Conservation (phyloP, 192 early-diverging fungal genomes). For the Backusella macrospora region DNA sequence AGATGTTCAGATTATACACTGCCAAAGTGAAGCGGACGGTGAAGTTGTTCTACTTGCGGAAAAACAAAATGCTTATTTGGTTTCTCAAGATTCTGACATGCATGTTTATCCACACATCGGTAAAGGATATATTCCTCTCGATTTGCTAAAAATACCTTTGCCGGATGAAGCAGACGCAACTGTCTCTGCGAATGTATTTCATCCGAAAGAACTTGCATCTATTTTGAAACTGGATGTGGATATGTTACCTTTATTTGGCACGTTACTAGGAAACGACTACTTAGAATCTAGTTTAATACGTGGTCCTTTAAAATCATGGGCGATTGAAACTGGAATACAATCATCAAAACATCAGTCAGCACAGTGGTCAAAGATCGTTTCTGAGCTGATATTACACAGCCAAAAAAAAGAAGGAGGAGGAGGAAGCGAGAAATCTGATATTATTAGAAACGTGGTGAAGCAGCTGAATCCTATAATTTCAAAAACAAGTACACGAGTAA, state of each 20-base stretch:
- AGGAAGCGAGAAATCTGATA: neutral
- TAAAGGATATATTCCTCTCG: slow-evolving; percentile 54
- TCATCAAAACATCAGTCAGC: slow-evolving; percentile 1
- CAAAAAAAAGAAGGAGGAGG: neutral
- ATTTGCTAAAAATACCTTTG: slow-evolving; percentile 35
- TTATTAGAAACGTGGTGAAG: slow-evolving; percentile 9
- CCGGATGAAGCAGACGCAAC: neutral
- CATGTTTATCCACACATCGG: slow-evolving; percentile 47
- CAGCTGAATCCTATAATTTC: slow-evolving; percentile 20
- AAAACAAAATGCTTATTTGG: slow-evolving; percentile 45
- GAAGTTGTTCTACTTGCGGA: slow-evolving; percentile 43
- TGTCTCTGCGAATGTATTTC: slow-evolving; percentile 44
- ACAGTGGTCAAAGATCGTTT: slow-evolving; percentile 26
- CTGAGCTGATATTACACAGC: slow-evolving; percentile 22
- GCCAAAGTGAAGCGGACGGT: slow-evolving; percentile 52
- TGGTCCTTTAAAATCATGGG: neutral
- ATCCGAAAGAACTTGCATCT: slow-evolving; percentile 36
- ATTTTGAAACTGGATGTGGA: slow-evolving; percentile 37
- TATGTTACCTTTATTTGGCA: slow-evolving; percentile 51
- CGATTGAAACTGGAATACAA: neutral
- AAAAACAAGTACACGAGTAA: slow-evolving; percentile 2
- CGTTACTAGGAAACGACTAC: slow-evolving; percentile 55
- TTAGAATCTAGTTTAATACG: slow-evolving; percentile 33
- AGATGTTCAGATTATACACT: slow-evolving; percentile 40
- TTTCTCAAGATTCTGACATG: slow-evolving; percentile 57